phyloP scores from a whole-genome alignment of 306 rosid species.

The Malus sylvestris region DNA sequence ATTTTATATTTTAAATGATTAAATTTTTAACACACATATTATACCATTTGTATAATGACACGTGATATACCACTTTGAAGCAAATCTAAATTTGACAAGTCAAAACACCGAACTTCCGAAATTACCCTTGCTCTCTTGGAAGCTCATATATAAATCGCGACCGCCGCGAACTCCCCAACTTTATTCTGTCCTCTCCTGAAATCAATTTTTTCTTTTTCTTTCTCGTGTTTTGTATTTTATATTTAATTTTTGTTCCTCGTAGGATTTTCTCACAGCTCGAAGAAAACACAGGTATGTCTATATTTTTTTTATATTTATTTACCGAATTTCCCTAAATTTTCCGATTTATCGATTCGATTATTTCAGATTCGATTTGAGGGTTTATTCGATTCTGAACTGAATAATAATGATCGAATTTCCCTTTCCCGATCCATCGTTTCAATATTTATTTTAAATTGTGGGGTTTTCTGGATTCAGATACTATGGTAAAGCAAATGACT shows the following conservation, averaged over 20 bases:
- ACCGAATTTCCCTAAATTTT: not conserved
- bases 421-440: not conserved
- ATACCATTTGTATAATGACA: rapidly evolving
- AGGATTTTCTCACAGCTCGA: not conserved
- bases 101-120: not conserved
- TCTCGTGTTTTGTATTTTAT: not conserved
- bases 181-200: not conserved
- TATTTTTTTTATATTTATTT: not conserved
- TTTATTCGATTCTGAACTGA: not conserved
- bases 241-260: not conserved
- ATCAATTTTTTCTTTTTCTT: not conserved
- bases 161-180: not conserved
- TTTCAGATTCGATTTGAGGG: not conserved
- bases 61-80: no score
- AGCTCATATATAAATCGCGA: not conserved
- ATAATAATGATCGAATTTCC: not conserved
- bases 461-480: not conserved
- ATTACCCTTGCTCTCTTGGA: not conserved
- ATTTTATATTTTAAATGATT: no score
- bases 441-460: not conserved
- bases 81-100: not conserved
- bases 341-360: not conserved
- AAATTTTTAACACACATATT: no score
- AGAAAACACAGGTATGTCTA: not conserved
- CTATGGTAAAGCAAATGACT: not conserved